These are phyloP conservation scores for Collybia nuda DNA, from an alignment of 768 basidiomycete species.

Conservation along the genomic window DNA sequence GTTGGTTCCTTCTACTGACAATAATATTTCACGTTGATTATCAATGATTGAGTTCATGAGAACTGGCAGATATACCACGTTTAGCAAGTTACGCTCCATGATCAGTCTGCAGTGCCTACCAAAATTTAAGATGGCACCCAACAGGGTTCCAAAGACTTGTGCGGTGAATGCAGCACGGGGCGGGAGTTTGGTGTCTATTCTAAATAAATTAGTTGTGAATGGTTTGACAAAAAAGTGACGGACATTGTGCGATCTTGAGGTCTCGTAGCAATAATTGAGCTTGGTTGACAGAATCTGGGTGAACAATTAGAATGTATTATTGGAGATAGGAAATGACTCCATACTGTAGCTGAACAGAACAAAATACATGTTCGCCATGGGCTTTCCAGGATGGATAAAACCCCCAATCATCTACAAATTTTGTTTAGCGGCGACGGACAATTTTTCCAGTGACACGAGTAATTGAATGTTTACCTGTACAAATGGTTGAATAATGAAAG, in stretches of 20 bases:
- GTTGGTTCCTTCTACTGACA: slow-evolving; percentile 57
- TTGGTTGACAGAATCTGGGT: slow-evolving; percentile 42
- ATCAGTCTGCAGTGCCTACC: slow-evolving; percentile 18
- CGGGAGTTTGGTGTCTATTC: slow-evolving; percentile 45
- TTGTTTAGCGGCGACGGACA: slow-evolving; percentile 30
- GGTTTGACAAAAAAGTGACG: neutral
- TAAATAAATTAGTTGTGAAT: neutral
- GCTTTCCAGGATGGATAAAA: slow-evolving; percentile 57
- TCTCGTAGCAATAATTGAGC: slow-evolving; percentile 43
- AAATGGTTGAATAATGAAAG: slow-evolving; percentile 47
- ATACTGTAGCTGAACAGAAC: slow-evolving; percentile 48
- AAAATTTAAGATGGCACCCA: slow-evolving; percentile 48
- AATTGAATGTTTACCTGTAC: slow-evolving; percentile 37
- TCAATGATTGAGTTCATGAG: slow-evolving; percentile 61
- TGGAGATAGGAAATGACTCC: slow-evolving; percentile 6
- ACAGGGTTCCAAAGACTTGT: slow-evolving; percentile 46
- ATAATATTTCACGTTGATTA: slow-evolving; percentile 46
- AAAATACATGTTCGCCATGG: slow-evolving; percentile 70
- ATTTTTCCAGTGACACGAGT: slow-evolving; percentile 1
- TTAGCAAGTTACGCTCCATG: neutral
- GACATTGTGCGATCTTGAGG: slow-evolving; percentile 48
- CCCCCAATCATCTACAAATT: slow-evolving; percentile 57
- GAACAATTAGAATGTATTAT: neutral
- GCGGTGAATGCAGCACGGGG: slow-evolving; percentile 51
- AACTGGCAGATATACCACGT: slow-evolving; percentile 33